phyloP scores from a whole-genome alignment of 176 grass and related monocot species.

The Zoysia pacifica region DNA sequence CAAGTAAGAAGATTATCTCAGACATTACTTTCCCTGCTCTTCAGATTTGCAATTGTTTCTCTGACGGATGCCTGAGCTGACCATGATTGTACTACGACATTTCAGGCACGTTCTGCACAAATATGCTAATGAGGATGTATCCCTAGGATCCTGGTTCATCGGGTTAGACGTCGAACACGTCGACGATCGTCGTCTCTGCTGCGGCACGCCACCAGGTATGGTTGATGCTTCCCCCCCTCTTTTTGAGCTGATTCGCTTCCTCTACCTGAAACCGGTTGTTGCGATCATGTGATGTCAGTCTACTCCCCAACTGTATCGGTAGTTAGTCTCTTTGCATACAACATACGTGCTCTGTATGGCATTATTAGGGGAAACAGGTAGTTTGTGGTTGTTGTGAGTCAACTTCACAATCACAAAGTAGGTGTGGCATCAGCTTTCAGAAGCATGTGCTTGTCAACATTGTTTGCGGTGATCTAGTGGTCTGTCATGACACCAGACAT shows the following conservation, averaged over 20 bases:
- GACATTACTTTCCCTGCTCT: neutral
- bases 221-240: neutral
- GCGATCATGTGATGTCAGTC: constrained; percentile 20
- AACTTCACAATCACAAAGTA: constrained; percentile 46
- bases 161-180: constrained; percentile 64
- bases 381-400: constrained; percentile 44
- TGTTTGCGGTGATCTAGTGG: constrained; percentile 29
- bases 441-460: constrained; percentile 54
- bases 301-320: neutral
- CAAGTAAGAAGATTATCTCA: constrained; percentile 39
- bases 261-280: neutral
- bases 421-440: constrained; percentile 41
- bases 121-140: constrained; percentile 81
- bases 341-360: constrained; percentile 26
- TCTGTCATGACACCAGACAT: constrained; percentile 42
- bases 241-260: neutral
- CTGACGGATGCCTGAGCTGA: constrained; percentile 20
- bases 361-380: neutral
- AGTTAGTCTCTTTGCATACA: constrained; percentile 3
- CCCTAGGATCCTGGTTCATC: constrained; percentile 72
- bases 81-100: constrained; percentile 1
- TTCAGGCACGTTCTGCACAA: constrained; percentile 75
- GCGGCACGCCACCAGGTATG: constrained; percentile 61
- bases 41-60: neutral
- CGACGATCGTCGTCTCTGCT: constrained; percentile 68